These are phyloP conservation scores for Geotrichum europaeum DNA, from an alignment of 1,139 yeast genomes.

Conservation along the genomic window DNA sequence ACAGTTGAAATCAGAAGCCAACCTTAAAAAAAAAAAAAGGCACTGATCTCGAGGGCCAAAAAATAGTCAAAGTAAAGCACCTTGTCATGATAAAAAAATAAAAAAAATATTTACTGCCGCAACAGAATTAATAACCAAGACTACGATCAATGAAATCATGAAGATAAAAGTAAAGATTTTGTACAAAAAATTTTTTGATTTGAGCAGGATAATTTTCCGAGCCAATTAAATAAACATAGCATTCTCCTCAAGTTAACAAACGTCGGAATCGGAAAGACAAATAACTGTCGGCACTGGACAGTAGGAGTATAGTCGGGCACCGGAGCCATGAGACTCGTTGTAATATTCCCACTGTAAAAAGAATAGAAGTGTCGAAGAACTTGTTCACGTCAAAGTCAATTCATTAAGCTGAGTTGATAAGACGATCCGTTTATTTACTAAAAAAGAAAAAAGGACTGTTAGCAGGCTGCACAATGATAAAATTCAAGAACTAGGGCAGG, in stretches of 20 bases:
- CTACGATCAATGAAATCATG: neutral
- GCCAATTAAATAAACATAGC: constrained; percentile 4
- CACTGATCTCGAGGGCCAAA: neutral
- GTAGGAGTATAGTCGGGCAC: constrained; percentile 3
- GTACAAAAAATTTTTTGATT: constrained; percentile 1
- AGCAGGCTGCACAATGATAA: neutral
- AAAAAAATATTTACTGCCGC: neutral
- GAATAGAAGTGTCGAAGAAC: neutral
- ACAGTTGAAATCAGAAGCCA: neutral
- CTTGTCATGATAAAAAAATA: neutral
- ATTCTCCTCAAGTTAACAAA: neutral
- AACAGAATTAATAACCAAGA: neutral
- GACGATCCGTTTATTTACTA: constrained; percentile 14
- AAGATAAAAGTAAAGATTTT: neutral
- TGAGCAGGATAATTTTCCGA: constrained; percentile 2
- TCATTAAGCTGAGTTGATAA: constrained; percentile 4
- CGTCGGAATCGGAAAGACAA: constrained; percentile 1
- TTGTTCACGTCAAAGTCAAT: neutral
- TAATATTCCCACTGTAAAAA: neutral
- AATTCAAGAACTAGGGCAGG: neutral
- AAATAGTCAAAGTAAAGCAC: neutral
- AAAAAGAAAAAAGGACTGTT: neutral
- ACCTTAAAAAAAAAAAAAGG: too few relatives aligned
- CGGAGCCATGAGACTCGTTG: neutral
- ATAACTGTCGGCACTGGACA: neutral